phyloP scores from a whole-genome alignment of 2,329 filamentous ascomycete species.

The Colletotrichum abscissum region DNA sequence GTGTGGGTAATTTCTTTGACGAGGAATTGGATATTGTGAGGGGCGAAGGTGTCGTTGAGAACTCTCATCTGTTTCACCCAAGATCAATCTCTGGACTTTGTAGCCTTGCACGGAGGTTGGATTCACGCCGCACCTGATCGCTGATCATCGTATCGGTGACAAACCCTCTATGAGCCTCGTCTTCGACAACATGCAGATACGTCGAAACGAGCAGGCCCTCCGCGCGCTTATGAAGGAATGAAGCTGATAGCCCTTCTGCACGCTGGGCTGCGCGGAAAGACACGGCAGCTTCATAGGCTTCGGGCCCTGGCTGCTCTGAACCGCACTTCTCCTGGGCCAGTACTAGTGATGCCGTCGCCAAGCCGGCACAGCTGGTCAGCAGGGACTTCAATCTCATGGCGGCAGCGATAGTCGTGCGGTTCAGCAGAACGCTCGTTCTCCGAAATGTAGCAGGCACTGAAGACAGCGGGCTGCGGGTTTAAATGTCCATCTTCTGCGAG shows the following conservation, averaged over 20 bases:
- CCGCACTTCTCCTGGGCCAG: not conserved
- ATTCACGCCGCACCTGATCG: slow-evolving; percentile 1
- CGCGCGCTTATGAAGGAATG: not conserved
- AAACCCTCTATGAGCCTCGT: slow-evolving; percentile 12
- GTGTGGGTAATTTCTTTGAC: slow-evolving; percentile 21
- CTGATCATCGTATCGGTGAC: slow-evolving; percentile 21
- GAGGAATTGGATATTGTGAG: slow-evolving; percentile 30
- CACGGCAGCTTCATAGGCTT: not conserved
- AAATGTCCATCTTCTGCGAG: not conserved
- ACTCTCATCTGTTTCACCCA: slow-evolving; percentile 11
- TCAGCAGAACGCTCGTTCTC: not conserved
- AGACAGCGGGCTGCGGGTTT: not conserved
- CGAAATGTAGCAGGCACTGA: not conserved
- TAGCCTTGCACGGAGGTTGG: no score
- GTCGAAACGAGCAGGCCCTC: slow-evolving; percentile 20
- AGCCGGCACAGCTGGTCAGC: not conserved
- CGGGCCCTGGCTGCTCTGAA: not conserved
- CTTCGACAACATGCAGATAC: slow-evolving; percentile 27
- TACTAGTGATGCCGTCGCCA: not conserved
- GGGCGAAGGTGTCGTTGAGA: slow-evolving; percentile 24
- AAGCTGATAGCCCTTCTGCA: not conserved
- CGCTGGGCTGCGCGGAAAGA: not conserved
- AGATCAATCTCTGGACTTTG: not conserved
- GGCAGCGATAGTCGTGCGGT: no score
- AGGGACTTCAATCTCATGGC: not conserved